phyloP scores from a whole-genome alignment of 108 stramenopile species.

The Mayamaea pseudoterrestris region DNA sequence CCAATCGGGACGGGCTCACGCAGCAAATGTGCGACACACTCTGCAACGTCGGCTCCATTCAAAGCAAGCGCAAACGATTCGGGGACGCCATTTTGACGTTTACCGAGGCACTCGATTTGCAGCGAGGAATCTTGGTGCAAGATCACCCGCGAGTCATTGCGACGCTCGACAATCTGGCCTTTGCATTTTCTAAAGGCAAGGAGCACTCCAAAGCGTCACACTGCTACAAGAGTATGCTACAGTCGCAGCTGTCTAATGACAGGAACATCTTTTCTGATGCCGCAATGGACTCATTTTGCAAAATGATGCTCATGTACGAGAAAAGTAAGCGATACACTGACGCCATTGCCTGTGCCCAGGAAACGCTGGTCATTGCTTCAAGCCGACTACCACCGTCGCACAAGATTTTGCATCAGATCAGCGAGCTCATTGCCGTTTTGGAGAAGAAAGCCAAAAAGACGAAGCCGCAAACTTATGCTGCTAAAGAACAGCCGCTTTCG shows the following conservation, averaged over 20 bases:
- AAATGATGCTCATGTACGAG: conserved; percentile 22
- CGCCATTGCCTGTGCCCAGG: conserved; percentile 10
- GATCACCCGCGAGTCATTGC: conserved; percentile 30
- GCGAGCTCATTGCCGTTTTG: too few species aligned
- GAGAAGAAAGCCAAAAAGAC: too few species aligned
- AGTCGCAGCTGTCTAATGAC: conserved; percentile 23
- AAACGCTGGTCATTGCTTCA: too few species aligned
- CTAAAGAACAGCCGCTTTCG: too few species aligned
- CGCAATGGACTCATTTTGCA: conserved; percentile 26
- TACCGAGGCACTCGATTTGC: conserved; percentile 26
- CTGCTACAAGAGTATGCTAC: conserved; percentile 33
- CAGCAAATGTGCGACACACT: conserved; percentile 26
- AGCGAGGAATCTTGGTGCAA: conserved; percentile 21
- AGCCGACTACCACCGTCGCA: too few species aligned
- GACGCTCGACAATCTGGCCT: conserved; percentile 38
- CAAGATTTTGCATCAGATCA: too few species aligned
- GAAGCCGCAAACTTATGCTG: too few species aligned
- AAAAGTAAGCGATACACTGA: conserved; percentile 20
- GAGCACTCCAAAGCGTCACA: conserved; percentile 20
- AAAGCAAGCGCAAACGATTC: conserved; percentile 27
- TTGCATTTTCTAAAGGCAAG: conserved; percentile 33
- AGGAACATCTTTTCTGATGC: conserved; percentile 17
- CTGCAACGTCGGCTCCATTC: conserved; percentile 37
- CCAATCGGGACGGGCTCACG: conserved; percentile 9
- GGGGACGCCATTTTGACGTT: conserved; percentile 22